phyloP scores from a whole-genome alignment of 177 flowering plant species.

The Vitis hybrid region DNA sequence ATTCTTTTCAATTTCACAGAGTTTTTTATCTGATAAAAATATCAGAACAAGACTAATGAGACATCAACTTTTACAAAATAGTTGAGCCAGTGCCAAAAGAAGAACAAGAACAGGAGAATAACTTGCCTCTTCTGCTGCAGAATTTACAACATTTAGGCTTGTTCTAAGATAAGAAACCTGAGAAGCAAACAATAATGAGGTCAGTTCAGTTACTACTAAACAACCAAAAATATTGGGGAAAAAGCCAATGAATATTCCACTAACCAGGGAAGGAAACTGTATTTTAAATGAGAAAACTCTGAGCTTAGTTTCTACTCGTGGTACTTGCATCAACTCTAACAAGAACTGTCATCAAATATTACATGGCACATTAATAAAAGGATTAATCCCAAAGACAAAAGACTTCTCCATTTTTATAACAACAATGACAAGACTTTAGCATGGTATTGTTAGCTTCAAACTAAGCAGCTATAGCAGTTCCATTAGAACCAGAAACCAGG shows the following conservation, averaged over 20 bases:
- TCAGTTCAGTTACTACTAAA: neutral
- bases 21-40: conserved; percentile 61
- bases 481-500: no score
- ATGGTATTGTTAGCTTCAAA: no score
- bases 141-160: conserved; percentile 63
- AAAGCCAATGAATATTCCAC: neutral
- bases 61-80: conserved; percentile 1
- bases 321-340: conserved; percentile 90
- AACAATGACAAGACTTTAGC: no score
- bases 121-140: conserved; percentile 83
- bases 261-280: conserved; percentile 80
- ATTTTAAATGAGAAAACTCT: conserved; percentile 92
- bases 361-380: conserved; percentile 12
- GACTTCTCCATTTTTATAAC: neutral
- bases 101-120: neutral
- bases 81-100: neutral
- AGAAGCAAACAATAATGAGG: neutral
- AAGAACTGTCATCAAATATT: conserved; percentile 58
- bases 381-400: neutral
- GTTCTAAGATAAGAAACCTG: conserved; percentile 83
- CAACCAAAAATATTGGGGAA: neutral
- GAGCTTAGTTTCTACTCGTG: conserved; percentile 84
- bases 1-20: conserved; percentile 76
- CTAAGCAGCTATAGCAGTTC: no score
- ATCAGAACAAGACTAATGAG: conserved; percentile 3